Evolutionary conservation across 2,329 filamentous ascomycete species (phyloP).

Genomic region (Phialophora tarda): DNA sequence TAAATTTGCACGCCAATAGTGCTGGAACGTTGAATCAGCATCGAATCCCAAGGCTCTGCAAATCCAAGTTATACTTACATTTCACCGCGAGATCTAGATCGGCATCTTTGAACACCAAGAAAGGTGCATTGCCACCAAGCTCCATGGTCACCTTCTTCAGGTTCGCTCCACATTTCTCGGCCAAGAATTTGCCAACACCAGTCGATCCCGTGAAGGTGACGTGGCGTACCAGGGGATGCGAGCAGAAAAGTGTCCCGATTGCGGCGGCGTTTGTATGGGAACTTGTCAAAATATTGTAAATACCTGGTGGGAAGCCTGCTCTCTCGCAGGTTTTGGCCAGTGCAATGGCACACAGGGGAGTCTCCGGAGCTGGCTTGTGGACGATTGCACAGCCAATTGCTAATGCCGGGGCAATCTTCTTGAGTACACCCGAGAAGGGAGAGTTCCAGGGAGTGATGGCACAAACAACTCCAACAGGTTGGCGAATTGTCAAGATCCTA

Average conservation of each 20-base stretch:
- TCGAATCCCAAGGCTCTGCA: no score
- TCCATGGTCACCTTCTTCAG: constrained; percentile 69
- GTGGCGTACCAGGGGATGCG: constrained; percentile 60
- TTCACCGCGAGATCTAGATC: constrained; percentile 53
- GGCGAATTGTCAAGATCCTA: constrained; percentile 61
- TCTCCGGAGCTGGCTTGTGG: constrained; percentile 71
- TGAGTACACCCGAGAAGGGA: constrained; percentile 68
- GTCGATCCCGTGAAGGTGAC: constrained; percentile 64
- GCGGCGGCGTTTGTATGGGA: constrained; percentile 46
- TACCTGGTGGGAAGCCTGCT: constrained; percentile 63
- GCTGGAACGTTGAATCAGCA: neutral
- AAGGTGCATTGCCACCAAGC: constrained; percentile 68
- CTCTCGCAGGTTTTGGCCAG: constrained; percentile 62
- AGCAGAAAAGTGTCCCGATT: constrained; percentile 49
- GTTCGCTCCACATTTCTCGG: constrained; percentile 62
- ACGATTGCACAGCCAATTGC: constrained; percentile 72
- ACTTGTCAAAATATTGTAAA: constrained; percentile 64
- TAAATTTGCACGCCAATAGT: constrained; percentile 14
- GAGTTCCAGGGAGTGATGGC: constrained; percentile 76
- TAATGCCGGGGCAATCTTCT: constrained; percentile 69
- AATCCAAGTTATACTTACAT: neutral
- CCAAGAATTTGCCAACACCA: constrained; percentile 65
- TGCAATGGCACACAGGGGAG: constrained; percentile 66
- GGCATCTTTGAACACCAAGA: constrained; percentile 67
- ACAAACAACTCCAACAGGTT: constrained; percentile 70